Conservation (phyloP, 176 grass and related monocot genomes). For the Ampelocalamus luodianensis region DNA sequence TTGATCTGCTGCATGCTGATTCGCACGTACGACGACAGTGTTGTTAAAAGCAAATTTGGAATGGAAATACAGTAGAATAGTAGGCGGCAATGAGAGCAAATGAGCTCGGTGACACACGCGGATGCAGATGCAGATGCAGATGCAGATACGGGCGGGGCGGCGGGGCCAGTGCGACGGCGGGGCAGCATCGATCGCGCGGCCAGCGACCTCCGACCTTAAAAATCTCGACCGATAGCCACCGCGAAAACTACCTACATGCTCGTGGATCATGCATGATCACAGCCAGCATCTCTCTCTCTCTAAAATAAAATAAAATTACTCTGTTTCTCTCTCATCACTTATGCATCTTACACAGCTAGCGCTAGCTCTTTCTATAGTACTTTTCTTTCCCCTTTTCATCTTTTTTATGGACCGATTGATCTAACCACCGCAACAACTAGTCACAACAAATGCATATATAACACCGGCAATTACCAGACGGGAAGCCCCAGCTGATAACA, state of each 20-base stretch:
- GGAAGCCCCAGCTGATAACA: constrained; percentile 21
- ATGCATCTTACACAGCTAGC: background rate
- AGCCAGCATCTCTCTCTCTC: background rate
- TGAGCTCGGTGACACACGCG: background rate
- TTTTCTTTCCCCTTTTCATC: background rate
- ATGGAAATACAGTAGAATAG: background rate
- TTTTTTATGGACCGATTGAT: background rate
- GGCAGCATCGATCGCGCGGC: constrained; percentile 11
- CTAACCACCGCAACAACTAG: constrained; percentile 58
- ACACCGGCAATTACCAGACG: background rate
- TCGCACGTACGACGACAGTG: background rate
- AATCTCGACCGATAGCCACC: constrained; percentile 42
- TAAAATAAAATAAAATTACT: background rate
- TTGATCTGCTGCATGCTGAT: background rate
- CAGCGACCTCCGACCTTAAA: constrained; percentile 58
- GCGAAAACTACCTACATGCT: background rate
- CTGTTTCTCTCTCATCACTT: background rate
- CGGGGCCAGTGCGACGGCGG: background rate
- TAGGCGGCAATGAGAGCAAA: background rate
- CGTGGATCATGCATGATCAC: background rate
- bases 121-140: background rate
- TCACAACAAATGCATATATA: constrained; percentile 32
- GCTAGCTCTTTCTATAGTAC: background rate
- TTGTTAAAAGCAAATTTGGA: background rate
- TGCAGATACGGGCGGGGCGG: background rate